Percentiles rank a stretch among this genome's conserved stretches.
Evolutionary conservation across 2,329 filamentous ascomycete genomes (phyloP).

Genomic region (Trichoderma asperellum): DNA sequence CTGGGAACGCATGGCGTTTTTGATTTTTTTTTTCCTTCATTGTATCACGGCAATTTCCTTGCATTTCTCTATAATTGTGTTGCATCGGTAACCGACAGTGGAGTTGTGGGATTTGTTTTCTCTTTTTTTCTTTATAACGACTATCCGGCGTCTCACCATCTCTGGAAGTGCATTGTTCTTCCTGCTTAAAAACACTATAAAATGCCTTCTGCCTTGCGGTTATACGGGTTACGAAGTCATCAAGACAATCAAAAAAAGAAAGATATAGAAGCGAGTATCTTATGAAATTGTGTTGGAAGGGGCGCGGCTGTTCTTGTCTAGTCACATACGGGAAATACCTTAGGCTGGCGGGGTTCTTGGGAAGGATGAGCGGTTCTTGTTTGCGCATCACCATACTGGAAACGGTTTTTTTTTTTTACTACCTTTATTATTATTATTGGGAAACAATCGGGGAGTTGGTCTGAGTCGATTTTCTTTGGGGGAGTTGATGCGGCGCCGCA

Average conservation of each 20-base stretch:
- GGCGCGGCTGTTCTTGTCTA: conserved; percentile 44
- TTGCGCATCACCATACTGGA: conserved; percentile 39
- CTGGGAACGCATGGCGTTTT: conserved; percentile 49
- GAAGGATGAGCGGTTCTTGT: conserved; percentile 43
- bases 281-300: conserved; percentile 39
- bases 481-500: conserved; percentile 34
- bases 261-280: conserved; percentile 51
- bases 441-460: conserved; percentile 44
- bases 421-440: conserved; percentile 31
- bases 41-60: conserved; percentile 40
- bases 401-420: conserved; percentile 35
- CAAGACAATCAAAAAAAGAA: conserved; percentile 45
- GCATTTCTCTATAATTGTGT: conserved; percentile 31
- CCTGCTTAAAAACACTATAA: conserved; percentile 31
- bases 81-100: conserved; percentile 31
- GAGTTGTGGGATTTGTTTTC: conserved; percentile 30
- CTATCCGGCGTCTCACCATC: conserved; percentile 28
- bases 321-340: conserved; percentile 42
- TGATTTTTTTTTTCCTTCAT: conserved; percentile 38
- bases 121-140: conserved; percentile 21
- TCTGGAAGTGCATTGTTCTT: conserved; percentile 23
- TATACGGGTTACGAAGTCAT: conserved; percentile 53
- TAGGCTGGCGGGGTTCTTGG: conserved; percentile 38
- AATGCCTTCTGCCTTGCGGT: conserved; percentile 40
- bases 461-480: conserved; percentile 35